Evolutionary conservation across 345 rosid species (phyloP).

Genomic region (Carallia brachiata): DNA sequence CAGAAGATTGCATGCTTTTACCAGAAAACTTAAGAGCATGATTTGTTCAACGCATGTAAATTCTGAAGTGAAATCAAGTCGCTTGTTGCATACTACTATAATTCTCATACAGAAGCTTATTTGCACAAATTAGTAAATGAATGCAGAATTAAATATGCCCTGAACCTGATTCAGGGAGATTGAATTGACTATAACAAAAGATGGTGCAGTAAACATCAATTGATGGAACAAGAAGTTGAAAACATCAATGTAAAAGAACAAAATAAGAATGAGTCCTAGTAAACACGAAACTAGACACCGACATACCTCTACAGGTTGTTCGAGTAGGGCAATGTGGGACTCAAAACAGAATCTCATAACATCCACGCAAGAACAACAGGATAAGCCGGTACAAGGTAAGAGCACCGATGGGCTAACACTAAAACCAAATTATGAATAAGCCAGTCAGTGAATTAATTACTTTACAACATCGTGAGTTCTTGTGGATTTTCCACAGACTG

Average conservation of each 20-base stretch:
- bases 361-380: conserved; percentile 13
- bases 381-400: background rate
- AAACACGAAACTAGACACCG: conserved; percentile 21
- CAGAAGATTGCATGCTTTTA: too few species aligned
- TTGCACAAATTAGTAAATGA: background rate
- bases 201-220: conserved; percentile 10
- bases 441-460: conserved; percentile 13
- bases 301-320: conserved; percentile 35
- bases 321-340: conserved; percentile 12
- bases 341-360: conserved; percentile 11
- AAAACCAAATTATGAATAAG: conserved; percentile 23
- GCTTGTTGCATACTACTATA: background rate
- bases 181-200: conserved; percentile 10
- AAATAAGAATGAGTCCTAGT: conserved; percentile 19
- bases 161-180: conserved; percentile 3
- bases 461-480: conserved; percentile 83
- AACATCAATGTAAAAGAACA: conserved; percentile 24
- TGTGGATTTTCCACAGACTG: conserved; percentile 85
- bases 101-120: too few species aligned
- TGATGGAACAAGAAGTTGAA: conserved; percentile 12
- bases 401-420: conserved; percentile 15
- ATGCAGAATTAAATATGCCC: background rate
- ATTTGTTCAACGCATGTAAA: background rate
- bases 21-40: background rate
- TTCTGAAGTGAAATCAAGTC: background rate